Percentiles rank a stretch among this genome's conserved stretches.
Evolutionary conservation across 768 basidiomycete genomes (phyloP).

Genomic region (Termitomyces bulborhizus): DNA sequence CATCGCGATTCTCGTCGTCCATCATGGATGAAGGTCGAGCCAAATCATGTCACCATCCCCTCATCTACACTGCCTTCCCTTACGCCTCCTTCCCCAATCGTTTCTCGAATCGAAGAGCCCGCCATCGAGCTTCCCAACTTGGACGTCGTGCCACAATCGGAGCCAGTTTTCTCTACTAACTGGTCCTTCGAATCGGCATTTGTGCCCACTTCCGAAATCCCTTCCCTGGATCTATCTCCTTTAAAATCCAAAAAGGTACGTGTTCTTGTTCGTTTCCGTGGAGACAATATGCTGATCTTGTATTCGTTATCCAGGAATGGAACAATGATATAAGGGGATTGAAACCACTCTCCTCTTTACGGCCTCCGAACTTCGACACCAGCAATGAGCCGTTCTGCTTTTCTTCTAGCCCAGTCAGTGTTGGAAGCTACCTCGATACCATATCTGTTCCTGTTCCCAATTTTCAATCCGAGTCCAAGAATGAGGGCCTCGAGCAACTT

Average conservation of each 20-base stretch:
- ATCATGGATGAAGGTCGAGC: not conserved
- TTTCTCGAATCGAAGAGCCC: not conserved
- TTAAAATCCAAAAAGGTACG: conserved; percentile 11
- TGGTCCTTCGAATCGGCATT: conserved; percentile 8
- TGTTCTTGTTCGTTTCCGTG: not conserved
- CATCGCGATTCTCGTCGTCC: not conserved
- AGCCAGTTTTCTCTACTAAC: not conserved
- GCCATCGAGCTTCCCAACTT: not conserved
- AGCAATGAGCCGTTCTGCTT: conserved; percentile 13
- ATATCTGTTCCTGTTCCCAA: not conserved
- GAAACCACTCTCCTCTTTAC: conserved; percentile 1
- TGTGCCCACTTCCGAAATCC: conserved; percentile 18
- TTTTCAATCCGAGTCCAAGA: not conserved
- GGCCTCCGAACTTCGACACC: conserved; percentile 14
- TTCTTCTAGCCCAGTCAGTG: not conserved
- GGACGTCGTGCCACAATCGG: not conserved
- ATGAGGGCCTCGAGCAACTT: not conserved
- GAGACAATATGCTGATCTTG: not conserved
- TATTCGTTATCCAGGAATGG: conserved; percentile 1
- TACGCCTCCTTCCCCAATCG: not conserved
- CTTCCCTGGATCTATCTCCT: conserved; percentile 15
- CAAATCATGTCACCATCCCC: not conserved
- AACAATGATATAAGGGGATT: not conserved
- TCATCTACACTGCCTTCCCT: not conserved
- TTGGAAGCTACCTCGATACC: conserved; percentile 4